These are phyloP conservation scores for Suillus lakei DNA, from an alignment of 768 basidiomycete species.

Conservation along the genomic window DNA sequence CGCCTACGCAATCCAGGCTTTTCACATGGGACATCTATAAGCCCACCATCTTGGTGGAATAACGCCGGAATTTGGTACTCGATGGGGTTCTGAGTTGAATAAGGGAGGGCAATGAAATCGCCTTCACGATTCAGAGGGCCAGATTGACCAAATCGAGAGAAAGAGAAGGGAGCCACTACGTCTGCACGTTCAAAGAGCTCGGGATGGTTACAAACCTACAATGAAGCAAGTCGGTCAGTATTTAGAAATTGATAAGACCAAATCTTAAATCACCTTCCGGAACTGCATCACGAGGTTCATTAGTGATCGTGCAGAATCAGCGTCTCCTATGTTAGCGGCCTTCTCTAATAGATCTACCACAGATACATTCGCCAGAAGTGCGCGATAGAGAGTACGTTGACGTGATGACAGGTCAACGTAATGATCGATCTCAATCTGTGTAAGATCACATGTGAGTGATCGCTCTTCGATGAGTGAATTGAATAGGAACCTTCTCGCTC, in stretches of 20 bases:
- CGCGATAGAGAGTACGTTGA: slow-evolving; percentile 89
- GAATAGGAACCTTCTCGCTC: slow-evolving; percentile 83
- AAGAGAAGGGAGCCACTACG: slow-evolving; percentile 91
- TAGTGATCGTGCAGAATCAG: slow-evolving; percentile 88
- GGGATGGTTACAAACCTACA: slow-evolving; percentile 95
- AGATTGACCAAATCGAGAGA: slow-evolving; percentile 80
- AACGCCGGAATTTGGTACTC: slow-evolving; percentile 75
- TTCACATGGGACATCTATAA: slow-evolving; percentile 67
- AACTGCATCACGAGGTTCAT: slow-evolving; percentile 99
- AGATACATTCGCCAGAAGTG: slow-evolving; percentile 90
- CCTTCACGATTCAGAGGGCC: slow-evolving; percentile 86
- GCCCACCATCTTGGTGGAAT: slow-evolving; percentile 77
- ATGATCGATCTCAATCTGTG: slow-evolving; percentile 93
- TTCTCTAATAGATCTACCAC: slow-evolving; percentile 93
- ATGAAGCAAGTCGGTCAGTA: background rate
- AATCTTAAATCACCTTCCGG: slow-evolving; percentile 71
- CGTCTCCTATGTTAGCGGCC: slow-evolving; percentile 89
- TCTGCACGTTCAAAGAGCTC: slow-evolving; percentile 98
- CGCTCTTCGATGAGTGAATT: slow-evolving; percentile 63
- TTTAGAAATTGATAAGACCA: slow-evolving; percentile 8
- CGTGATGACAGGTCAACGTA: slow-evolving; percentile 93
- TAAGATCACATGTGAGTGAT: slow-evolving; percentile 81
- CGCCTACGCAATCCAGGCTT: slow-evolving; percentile 51
- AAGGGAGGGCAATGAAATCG: slow-evolving; percentile 81
- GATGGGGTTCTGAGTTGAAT: slow-evolving; percentile 89